Base-by-base conservation (phyloP, 2,329 filamentous ascomycete genomes). In the Tolypocladium amazonense region DNA sequence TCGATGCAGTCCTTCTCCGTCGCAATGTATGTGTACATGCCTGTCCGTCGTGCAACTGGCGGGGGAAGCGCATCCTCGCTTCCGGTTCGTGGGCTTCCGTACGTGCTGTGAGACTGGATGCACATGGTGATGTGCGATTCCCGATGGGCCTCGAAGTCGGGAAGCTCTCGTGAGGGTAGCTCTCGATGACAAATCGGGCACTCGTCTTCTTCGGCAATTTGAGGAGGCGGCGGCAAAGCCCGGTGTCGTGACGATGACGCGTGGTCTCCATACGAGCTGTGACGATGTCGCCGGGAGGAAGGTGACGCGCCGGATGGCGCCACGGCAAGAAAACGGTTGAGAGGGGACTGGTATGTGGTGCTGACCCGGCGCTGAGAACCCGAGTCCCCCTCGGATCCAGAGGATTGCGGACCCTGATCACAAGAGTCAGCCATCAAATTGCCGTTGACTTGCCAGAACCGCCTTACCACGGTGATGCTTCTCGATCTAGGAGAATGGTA, bases 121-220 rank as follows among this genome's bases (percentile, higher is more conserved):
- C 85, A 88, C 9, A 71, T 69, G 37, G 75, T 78, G 60, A 88
- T 85, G 65, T 88, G 85, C 37, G 76, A 71, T 65, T 85, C 83
- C 38, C 85, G 79, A 15, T 81, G 73, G 3, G 71, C 64, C 66
- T 87, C 83, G 59, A 75, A 83, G 62, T 85, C 78, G 2, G 78
- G 70, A 2, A 86, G 75, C 5, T 70, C 71, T 23, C 77, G 76
- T 2, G 83, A 80, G 0, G 89, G 88, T 4, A 92, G 78, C 72
- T 91, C 88, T 43, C 78, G 74, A 67, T 89, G 88, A 66, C 89
- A 93, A 53, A 92, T 82, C 0, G 89, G 89, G 62, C 89, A 93
- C 66, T 90, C 87, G 68, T 92, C 89, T 68, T 92, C 89, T 69
- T 92, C 89, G 7, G 79, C 77, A 66, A 82, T 79, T 59, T 81